Evolutionary conservation across 202 grass and related monocot genomes (phyloP).

Genomic region (Alloteropsis angusta): DNA sequence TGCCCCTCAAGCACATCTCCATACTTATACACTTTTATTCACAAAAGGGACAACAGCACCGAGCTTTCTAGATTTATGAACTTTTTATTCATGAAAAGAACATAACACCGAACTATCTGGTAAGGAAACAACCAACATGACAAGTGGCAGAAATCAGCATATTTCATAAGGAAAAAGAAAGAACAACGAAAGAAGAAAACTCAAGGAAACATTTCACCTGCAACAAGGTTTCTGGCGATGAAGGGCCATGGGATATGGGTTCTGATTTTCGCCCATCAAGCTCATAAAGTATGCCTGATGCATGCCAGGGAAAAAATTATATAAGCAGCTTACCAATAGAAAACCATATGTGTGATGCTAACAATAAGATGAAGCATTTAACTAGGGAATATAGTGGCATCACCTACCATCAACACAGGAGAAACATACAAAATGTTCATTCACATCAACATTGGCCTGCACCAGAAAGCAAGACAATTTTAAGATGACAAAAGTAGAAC

Average conservation of each 20-base stretch:
- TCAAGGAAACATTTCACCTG: slow-evolving; percentile 45
- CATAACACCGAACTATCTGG: not conserved
- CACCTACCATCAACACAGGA: slow-evolving; percentile 89
- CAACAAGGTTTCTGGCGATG: slow-evolving; percentile 69
- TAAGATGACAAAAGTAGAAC: not conserved
- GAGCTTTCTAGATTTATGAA: not conserved
- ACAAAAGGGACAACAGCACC: not conserved
- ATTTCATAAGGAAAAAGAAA: slow-evolving; percentile 7
- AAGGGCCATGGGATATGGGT: slow-evolving; percentile 61
- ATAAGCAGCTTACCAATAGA: not conserved
- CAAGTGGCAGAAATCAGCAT: not conserved
- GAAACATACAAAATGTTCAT: slow-evolving; percentile 93
- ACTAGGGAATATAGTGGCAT: not conserved
- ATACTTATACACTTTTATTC: not conserved
- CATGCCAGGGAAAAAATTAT: not conserved
- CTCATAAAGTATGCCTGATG: slow-evolving; percentile 80
- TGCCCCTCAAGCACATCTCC: not conserved
- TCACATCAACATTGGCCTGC: slow-evolving; percentile 69
- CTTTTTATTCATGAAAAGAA: not conserved
- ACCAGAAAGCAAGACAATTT: slow-evolving; percentile 16
- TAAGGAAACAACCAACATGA: not conserved
- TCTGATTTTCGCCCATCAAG: slow-evolving; percentile 83
- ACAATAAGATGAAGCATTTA: not conserved
- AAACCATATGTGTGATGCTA: not conserved
- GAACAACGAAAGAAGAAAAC: not conserved